These are phyloP conservation scores for Eimeria necatrix DNA, from an alignment of 169 alveolate species.

Conservation along the genomic window DNA sequence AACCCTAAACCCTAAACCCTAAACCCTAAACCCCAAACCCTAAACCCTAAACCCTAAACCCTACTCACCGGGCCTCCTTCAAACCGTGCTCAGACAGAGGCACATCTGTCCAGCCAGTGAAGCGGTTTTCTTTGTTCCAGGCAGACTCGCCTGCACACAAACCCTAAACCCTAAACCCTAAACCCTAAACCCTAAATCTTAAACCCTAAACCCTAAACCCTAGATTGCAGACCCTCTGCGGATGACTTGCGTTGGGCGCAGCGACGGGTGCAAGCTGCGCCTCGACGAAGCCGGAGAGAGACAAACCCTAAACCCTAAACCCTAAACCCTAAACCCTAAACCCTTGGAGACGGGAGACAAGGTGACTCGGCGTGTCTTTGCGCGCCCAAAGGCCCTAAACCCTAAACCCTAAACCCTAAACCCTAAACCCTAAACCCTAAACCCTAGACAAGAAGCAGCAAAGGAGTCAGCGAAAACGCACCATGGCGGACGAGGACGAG, in stretches of 20 bases:
- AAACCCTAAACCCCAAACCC: slow-evolving; percentile 28
- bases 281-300: too few relatives aligned
- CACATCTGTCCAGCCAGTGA: slow-evolving; percentile 99
- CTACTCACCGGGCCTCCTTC: slow-evolving; percentile 93
- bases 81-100: slow-evolving; percentile 95
- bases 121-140: slow-evolving; percentile 98
- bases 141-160: slow-evolving; percentile 94
- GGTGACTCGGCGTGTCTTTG: too few relatives aligned
- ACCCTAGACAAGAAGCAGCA: too few relatives aligned
- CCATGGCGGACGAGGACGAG: background rate
- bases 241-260: too few relatives aligned
- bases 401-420: slow-evolving; percentile 13
- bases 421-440: slow-evolving; percentile 3
- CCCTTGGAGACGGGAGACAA: too few relatives aligned
- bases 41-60: too few relatives aligned
- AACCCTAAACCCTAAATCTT: background rate
- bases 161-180: slow-evolving; percentile 14
- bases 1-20: background rate
- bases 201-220: slow-evolving; percentile 9
- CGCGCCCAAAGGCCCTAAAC: too few relatives aligned
- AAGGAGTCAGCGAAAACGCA: background rate
- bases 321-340: slow-evolving; percentile 26
- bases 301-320: background rate
- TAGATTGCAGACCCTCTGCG: too few relatives aligned
- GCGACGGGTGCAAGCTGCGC: background rate